These are phyloP conservation scores for Debaryomyces sp. DNA, from an alignment of 1,139 yeast species.

Conservation along the genomic window DNA sequence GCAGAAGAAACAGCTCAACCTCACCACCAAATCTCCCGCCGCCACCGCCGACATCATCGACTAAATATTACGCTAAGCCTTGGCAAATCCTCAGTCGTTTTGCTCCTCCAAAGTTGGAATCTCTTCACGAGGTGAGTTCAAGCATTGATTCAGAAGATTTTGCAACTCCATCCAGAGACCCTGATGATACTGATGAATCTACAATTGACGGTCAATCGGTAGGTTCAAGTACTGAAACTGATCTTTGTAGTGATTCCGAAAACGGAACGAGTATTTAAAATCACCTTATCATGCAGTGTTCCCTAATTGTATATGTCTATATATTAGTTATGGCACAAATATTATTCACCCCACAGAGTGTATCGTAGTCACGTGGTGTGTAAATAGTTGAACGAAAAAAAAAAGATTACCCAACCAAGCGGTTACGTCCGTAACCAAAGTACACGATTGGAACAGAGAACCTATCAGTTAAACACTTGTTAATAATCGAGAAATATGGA, in stretches of 20 bases:
- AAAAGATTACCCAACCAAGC: conserved; percentile 1
- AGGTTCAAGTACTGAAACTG: conserved; percentile 2
- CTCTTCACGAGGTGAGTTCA: conserved; percentile 21
- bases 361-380: neutral
- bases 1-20: neutral
- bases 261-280: neutral
- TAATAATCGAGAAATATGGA: neutral
- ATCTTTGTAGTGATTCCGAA: neutral
- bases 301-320: neutral
- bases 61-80: conserved; percentile 22
- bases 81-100: conserved; percentile 32
- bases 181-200: conserved; percentile 11
- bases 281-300: neutral
- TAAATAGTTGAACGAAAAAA: neutral
- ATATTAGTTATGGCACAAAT: neutral
- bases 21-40: neutral
- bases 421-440: neutral
- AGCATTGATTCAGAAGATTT: conserved; percentile 29
- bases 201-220: conserved; percentile 8
- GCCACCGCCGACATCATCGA: neutral
- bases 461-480: neutral
- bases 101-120: conserved; percentile 11
- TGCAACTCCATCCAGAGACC: conserved; percentile 8
- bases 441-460: neutral
- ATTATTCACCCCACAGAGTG: neutral